phyloP scores from a whole-genome alignment of 305 asterid species.

The Fraxinus xanthoxyloides region DNA sequence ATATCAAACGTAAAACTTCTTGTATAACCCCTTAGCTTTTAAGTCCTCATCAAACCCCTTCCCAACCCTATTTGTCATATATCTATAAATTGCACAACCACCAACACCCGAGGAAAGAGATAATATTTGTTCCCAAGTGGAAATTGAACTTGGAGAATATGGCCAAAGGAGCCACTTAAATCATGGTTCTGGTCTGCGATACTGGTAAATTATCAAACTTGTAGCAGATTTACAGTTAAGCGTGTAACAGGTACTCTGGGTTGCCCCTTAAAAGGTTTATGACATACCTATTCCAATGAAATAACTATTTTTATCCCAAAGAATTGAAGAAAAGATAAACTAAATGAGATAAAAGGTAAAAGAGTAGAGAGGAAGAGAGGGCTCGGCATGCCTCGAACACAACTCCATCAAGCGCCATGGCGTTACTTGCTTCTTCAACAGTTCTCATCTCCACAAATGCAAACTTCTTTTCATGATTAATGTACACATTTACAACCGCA shows the following conservation, averaged over 20 bases:
- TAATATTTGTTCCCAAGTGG: background rate
- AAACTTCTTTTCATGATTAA: slow-evolving; percentile 92
- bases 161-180: background rate
- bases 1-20: background rate
- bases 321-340: background rate
- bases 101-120: background rate
- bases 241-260: background rate
- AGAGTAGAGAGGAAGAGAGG: background rate
- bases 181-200: background rate
- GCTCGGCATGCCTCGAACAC: slow-evolving; percentile 64
- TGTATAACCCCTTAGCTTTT: background rate
- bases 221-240: background rate
- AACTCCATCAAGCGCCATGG: slow-evolving; percentile 94
- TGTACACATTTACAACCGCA: slow-evolving; percentile 90
- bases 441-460: slow-evolving; percentile 99
- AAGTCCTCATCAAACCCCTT: background rate
- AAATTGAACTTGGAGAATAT: background rate
- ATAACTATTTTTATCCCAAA: background rate
- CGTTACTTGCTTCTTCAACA: slow-evolving; percentile 96
- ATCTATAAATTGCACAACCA: background rate
- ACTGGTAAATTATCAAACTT: background rate
- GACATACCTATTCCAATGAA: background rate
- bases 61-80: background rate
- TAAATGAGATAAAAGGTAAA: slow-evolving; percentile 1
- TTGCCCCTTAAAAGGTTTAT: slow-evolving; percentile 10